Evolutionary conservation across 1,139 yeast genomes (phyloP).

Genomic region (Kodamaea anthophila): DNA sequence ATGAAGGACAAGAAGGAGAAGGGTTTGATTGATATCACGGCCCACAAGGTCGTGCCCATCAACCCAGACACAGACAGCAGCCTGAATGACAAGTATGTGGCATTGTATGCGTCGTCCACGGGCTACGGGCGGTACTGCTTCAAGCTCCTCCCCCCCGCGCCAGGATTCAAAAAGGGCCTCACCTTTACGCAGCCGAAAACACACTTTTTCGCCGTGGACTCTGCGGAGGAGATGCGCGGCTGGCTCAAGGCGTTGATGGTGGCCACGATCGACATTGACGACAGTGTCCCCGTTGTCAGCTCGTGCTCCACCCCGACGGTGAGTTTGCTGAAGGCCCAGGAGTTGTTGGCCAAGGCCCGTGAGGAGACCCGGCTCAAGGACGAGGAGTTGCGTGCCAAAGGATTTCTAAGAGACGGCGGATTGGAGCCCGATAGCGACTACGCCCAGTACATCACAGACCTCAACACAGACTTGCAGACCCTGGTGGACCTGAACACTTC

Average conservation of each 20-base stretch:
- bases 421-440: slow-evolving; percentile 8
- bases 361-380: slow-evolving; percentile 63
- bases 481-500: slow-evolving; percentile 12
- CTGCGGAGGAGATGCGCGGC: slow-evolving; percentile 82
- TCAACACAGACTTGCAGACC: slow-evolving; percentile 12
- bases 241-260: slow-evolving; percentile 96
- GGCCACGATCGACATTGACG: slow-evolving; percentile 94
- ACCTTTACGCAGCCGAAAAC: slow-evolving; percentile 95
- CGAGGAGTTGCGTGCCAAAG: slow-evolving; percentile 41
- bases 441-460: slow-evolving; percentile 15
- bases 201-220: slow-evolving; percentile 92
- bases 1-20: slow-evolving; percentile 77
- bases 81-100: slow-evolving; percentile 68
- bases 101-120: slow-evolving; percentile 85
- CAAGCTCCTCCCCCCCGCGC: slow-evolving; percentile 94
- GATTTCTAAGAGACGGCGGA: slow-evolving; percentile 26
- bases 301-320: slow-evolving; percentile 94
- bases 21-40: slow-evolving; percentile 92
- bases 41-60: slow-evolving; percentile 76
- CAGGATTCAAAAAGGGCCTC: slow-evolving; percentile 91
- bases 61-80: slow-evolving; percentile 44
- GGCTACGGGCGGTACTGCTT: slow-evolving; percentile 92
- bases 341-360: slow-evolving; percentile 72
- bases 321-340: slow-evolving; percentile 80
- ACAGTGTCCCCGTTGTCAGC: slow-evolving; percentile 86